Conservation (phyloP, 805 yeast species). For the Tetrapisispora pingtungensis region DNA sequence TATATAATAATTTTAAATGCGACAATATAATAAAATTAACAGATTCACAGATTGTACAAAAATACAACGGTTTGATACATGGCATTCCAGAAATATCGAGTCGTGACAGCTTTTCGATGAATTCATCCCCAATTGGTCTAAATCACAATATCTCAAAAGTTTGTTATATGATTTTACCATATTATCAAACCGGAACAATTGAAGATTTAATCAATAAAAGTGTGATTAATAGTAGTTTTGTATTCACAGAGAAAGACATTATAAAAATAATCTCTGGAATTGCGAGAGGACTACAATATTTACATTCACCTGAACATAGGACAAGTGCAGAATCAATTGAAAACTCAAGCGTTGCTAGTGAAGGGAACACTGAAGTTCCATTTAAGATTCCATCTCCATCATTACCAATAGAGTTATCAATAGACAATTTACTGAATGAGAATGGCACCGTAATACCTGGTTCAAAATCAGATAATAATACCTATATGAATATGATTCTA, state of each 20-base stretch:
- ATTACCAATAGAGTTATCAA: slow-evolving; percentile 11
- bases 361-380: slow-evolving; percentile 12
- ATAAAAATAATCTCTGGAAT: slow-evolving; percentile 54
- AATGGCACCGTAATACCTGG: slow-evolving; percentile 1
- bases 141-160: slow-evolving; percentile 33
- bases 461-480: slow-evolving; percentile 3
- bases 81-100: not conserved
- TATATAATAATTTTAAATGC: slow-evolving; percentile 57
- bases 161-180: slow-evolving; percentile 69
- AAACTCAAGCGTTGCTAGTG: slow-evolving; percentile 11
- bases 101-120: not conserved
- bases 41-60: slow-evolving; percentile 1
- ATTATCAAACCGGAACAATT: slow-evolving; percentile 58
- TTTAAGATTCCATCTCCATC: slow-evolving; percentile 21
- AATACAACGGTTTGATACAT: not conserved
- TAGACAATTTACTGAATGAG: slow-evolving; percentile 9
- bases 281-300: slow-evolving; percentile 61
- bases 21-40: slow-evolving; percentile 60
- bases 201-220: slow-evolving; percentile 70
- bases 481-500: not conserved
- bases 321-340: slow-evolving; percentile 6
- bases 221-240: slow-evolving; percentile 42
- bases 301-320: slow-evolving; percentile 41
- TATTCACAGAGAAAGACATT: slow-evolving; percentile 52
- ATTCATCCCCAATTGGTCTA: not conserved